Evolutionary conservation across 2,329 filamentous ascomycete genomes (phyloP).

Genomic region (Neofusicoccum cordaticola): DNA sequence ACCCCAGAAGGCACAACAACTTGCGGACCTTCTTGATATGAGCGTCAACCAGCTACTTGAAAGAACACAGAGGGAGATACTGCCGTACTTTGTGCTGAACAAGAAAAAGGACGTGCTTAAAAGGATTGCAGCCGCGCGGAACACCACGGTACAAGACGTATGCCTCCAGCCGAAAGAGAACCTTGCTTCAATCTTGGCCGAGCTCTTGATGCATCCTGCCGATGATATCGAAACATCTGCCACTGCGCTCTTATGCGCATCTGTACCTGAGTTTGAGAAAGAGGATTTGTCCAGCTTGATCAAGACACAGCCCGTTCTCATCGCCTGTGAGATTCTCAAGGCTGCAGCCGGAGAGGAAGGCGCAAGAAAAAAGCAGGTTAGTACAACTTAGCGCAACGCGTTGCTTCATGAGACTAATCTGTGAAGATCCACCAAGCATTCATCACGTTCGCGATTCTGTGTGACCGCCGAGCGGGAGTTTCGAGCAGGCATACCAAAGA

Average conservation of each 20-base stretch:
- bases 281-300: slow-evolving; percentile 66
- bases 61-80: slow-evolving; percentile 72
- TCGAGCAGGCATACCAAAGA: slow-evolving; percentile 45
- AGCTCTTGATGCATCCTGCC: slow-evolving; percentile 59
- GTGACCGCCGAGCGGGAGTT: slow-evolving; percentile 46
- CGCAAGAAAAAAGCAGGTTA: slow-evolving; percentile 55
- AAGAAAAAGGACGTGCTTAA: slow-evolving; percentile 75
- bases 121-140: slow-evolving; percentile 71
- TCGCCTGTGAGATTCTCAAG: slow-evolving; percentile 80
- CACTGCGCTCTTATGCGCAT: slow-evolving; percentile 64
- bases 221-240: slow-evolving; percentile 65
- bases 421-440: slow-evolving; percentile 49
- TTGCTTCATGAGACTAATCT: background rate
- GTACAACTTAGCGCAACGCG: slow-evolving; percentile 25
- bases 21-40: slow-evolving; percentile 78
- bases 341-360: slow-evolving; percentile 67
- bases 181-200: slow-evolving; percentile 57
- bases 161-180: slow-evolving; percentile 55
- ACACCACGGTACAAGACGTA: slow-evolving; percentile 57
- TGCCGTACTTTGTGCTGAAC: slow-evolving; percentile 82
- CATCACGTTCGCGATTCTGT: slow-evolving; percentile 45
- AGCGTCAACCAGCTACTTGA: slow-evolving; percentile 71
- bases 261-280: slow-evolving; percentile 68
- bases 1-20: slow-evolving; percentile 76
- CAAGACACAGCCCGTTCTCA: slow-evolving; percentile 69